A percentile compares a stretch with the other conserved stretches of the same genome.
Evolutionary conservation across 176 grass and related monocot species (phyloP).

Genomic region (Hordeum vulgare): MorexV3_pseudomolecules_assembly NC_058520.1:553643318-553643817

Average conservation of each 20-base stretch:
- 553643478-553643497: neutral
- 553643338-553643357: neutral
- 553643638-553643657: neutral
- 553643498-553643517: neutral
- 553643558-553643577: neutral
- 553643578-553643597: neutral
- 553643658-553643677: neutral
- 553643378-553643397: neutral
- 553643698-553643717: neutral
- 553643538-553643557: neutral
- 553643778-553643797: neutral
- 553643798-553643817: neutral
- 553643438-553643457: too few species aligned
- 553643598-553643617: neutral
- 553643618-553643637: neutral
- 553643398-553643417: neutral
- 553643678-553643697: neutral
- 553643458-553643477: too few species aligned
- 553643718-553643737: neutral
- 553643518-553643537: neutral
- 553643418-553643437: neutral
- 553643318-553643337: neutral
- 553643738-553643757: too few species aligned
- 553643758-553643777: too few species aligned
- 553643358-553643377: neutral